Evolutionary conservation across 371 early-diverging fungal genomes (phyloP), one percentile per base, ranked within the genome.

Genomic region (Mortierella sp.): DNA sequence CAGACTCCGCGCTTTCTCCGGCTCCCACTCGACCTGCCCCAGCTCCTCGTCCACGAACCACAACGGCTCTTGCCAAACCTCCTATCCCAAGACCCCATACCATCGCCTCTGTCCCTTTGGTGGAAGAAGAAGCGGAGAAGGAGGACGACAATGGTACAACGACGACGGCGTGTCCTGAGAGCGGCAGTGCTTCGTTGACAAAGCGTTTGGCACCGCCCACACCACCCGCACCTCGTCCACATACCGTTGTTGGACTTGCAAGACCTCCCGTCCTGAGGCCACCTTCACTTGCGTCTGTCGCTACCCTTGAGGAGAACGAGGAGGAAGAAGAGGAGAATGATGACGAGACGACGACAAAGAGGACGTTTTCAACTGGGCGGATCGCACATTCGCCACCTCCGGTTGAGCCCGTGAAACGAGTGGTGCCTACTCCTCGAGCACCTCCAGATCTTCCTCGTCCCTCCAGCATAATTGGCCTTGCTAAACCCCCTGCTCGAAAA

Each of bases 181-280:
- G n/a, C n/a, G n/a, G n/a, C n/a, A n/a, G n/a, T n/a, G n/a, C n/a
- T n/a, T n/a, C n/a, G n/a, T n/a, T n/a, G n/a, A n/a, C n/a, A n/a
- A n/a, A n/a, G n/a, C n/a, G n/a, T n/a, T n/a, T n/a, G n/a, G n/a
- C n/a, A n/a, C n/a, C n/a, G n/a, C n/a, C n/a, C n/a, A n/a, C n/a
- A n/a, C n/a, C n/a, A n/a, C n/a, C n/a, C n/a, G n/a, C n/a, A n/a
- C n/a, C 34, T 34, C 34, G 7, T 34, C 34, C 34, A 10, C 34
- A 10, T 34, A 34, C 4, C 34, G 34, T 34, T 27, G 23, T 13
- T n/a, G 55, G 43, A 6, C 26, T 55, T 2, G 55, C 55, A 12
- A 39, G 41, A 42, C 55, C 55, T 27, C 55, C 55, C 26, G 16
- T 41, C 19, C 47, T 34, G 27, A 47, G 49, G 4, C 39, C 49